phyloP scores from a whole-genome alignment of 306 rosid species.

The Fragaria vesca region DNA sequence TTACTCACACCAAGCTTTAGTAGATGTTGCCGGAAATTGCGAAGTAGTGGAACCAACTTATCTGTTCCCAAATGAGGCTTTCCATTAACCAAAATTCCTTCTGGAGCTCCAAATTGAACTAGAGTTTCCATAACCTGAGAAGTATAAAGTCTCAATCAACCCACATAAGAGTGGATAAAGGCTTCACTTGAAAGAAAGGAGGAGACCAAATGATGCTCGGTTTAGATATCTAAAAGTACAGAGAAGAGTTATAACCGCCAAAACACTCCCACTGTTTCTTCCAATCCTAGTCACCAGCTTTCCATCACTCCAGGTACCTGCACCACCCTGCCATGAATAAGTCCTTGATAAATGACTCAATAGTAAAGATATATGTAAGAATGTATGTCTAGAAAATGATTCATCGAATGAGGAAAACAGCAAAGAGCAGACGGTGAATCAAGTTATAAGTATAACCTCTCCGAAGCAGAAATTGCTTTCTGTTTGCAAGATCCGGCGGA shows the following conservation, averaged over 20 bases:
- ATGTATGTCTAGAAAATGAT: not conserved
- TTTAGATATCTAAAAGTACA: not conserved
- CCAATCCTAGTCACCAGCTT: conserved; percentile 94
- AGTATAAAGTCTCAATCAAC: conserved; percentile 18
- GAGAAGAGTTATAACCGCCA: conserved; percentile 52
- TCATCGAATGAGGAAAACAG: conserved; percentile 14
- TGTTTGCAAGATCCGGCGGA: conserved; percentile 59
- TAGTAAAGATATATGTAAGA: not conserved
- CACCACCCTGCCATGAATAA: conserved; percentile 99
- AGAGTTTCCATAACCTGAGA: conserved; percentile 86
- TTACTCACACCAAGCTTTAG: conserved; percentile 82
- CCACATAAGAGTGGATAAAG: not conserved
- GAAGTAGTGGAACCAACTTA: conserved; percentile 89
- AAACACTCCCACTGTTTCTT: conserved; percentile 87
- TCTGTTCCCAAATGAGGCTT: conserved; percentile 98
- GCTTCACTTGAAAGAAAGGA: not conserved
- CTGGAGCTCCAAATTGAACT: conserved; percentile 90
- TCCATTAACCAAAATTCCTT: conserved; percentile 74
- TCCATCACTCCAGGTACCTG: conserved; percentile 99
- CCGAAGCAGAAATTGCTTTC: conserved; percentile 99
- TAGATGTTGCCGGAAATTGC: conserved; percentile 81
- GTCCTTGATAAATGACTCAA: conserved; percentile 65
- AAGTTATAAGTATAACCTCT: conserved; percentile 63
- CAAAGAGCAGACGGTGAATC: conserved; percentile 30
- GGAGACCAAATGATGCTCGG: not conserved